phyloP scores from a whole-genome alignment of 306 rosid species.

The Pachyrhizus erosus region DNA sequence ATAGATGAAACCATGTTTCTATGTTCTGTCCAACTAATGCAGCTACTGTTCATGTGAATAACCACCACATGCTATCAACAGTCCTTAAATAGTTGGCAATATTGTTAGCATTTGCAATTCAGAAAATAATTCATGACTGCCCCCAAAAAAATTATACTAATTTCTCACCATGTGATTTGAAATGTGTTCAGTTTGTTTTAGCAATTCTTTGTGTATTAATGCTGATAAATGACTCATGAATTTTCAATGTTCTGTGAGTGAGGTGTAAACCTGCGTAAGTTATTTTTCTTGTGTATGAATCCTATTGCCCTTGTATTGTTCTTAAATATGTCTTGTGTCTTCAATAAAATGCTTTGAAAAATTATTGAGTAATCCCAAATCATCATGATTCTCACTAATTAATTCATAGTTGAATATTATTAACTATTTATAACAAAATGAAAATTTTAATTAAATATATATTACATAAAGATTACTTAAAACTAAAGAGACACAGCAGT shows the following conservation, averaged over 20 bases:
- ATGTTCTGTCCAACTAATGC: background rate
- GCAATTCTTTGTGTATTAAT: background rate
- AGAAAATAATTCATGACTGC: constrained; percentile 3
- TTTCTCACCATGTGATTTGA: background rate
- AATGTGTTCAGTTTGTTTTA: background rate
- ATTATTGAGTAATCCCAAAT: too few relatives aligned
- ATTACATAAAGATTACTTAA: too few relatives aligned
- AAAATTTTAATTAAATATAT: too few relatives aligned
- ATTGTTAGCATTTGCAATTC: background rate
- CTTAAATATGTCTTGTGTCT: too few relatives aligned
- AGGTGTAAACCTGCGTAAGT: background rate
- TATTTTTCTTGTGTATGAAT: too few relatives aligned
- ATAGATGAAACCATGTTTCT: background rate
- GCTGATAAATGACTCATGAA: background rate
- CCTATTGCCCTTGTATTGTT: too few relatives aligned
- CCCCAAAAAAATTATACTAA: background rate
- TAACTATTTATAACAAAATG: too few relatives aligned
- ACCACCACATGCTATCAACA: background rate
- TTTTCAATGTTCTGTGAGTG: background rate
- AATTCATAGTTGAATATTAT: too few relatives aligned
- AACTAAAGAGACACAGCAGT: too few relatives aligned
- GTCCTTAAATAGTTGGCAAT: background rate
- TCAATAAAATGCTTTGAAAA: too few relatives aligned
- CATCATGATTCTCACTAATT: too few relatives aligned
- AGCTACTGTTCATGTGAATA: background rate